phyloP scores from a whole-genome alignment of 208 protist genomes.

The Naegleria gruberi region DNA sequence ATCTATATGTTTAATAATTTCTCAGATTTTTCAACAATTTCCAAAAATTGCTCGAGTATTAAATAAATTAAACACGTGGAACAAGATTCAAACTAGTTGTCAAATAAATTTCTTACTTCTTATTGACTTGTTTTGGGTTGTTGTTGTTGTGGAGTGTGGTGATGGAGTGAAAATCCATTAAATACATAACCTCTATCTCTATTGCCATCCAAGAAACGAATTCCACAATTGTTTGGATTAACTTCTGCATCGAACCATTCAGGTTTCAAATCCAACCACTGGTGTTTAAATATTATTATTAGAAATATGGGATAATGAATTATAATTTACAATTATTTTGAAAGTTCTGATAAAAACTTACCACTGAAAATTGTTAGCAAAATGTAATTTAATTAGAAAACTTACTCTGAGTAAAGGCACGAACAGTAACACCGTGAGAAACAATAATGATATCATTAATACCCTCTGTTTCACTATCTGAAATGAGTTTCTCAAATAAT shows the following conservation, averaged over 20 bases:
- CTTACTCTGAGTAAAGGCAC: neutral
- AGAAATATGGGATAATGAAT: no score
- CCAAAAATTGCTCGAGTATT: no score
- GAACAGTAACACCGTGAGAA: neutral
- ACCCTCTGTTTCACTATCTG: neutral
- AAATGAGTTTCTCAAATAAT: neutral
- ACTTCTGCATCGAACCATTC: neutral
- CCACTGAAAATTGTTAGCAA: neutral
- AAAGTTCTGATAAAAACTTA: neutral
- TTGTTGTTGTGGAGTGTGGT: neutral
- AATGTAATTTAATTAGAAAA: neutral
- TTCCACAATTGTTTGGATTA: neutral
- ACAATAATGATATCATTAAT: neutral
- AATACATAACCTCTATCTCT: neutral
- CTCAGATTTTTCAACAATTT: no score
- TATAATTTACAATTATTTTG: no score
- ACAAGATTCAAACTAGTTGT: no score
- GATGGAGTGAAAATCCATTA: neutral
- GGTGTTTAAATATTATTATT: no score
- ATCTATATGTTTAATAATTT: no score
- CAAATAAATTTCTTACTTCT: no score
- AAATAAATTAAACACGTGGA: no score
- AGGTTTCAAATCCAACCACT: neutral
- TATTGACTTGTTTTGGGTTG: no score
- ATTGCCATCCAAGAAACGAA: neutral